Conservation (phyloP, 352 stramenopile species). For the Pythium insidiosum region DNA sequence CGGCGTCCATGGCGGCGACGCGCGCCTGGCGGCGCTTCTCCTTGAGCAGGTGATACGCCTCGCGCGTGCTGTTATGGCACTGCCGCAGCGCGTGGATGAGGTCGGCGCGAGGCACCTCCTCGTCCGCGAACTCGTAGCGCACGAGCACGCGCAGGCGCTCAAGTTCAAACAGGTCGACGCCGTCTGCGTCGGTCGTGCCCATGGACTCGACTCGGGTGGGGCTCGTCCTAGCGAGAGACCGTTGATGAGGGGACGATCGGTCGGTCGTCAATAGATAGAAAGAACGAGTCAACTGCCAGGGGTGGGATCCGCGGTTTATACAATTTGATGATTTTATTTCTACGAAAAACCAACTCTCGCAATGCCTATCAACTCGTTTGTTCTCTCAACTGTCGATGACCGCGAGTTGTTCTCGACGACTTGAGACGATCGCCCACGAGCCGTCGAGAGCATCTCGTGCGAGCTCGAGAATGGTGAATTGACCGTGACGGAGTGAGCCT, state of each 20-base stretch:
- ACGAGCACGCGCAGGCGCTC: conserved; percentile 48
- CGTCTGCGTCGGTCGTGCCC: no score
- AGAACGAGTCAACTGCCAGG: no score
- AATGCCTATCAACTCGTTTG: no score
- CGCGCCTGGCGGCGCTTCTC: conserved; percentile 15
- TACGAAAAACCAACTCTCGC: no score
- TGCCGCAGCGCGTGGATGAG: conserved; percentile 31
- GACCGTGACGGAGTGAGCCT: conserved; percentile 60
- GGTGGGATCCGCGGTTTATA: no score
- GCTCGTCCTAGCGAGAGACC: no score
- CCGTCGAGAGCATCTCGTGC: conserved; percentile 37
- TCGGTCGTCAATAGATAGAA: no score
- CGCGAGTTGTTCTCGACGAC: no score
- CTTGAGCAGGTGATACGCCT: conserved; percentile 50
- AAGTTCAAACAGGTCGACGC: conserved; percentile 36
- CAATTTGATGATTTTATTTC: no score
- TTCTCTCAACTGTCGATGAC: no score
- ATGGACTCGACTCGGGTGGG: no score
- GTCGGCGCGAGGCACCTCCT: conserved; percentile 31
- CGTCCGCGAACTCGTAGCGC: conserved; percentile 57
- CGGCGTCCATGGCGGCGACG: conserved; percentile 1
- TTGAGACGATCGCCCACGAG: conserved; percentile 34
- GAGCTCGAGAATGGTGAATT: conserved; percentile 71
- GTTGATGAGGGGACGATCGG: no score
- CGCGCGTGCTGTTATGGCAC: conserved; percentile 31